Conservation (phyloP, 768 basidiomycete genomes). For the Amylocystis lapponica region DNA sequence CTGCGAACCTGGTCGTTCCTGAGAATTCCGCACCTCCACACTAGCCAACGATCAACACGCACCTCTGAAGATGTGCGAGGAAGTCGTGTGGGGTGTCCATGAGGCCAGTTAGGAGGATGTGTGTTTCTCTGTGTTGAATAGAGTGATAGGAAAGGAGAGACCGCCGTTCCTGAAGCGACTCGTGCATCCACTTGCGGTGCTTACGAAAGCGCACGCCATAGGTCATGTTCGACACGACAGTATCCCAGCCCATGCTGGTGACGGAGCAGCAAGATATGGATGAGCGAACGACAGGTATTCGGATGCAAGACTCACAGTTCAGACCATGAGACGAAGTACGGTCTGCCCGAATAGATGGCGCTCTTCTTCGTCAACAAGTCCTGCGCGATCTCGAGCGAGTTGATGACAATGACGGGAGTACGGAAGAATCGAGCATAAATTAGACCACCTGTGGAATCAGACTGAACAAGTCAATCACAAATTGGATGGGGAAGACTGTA, state of each 20-base stretch:
- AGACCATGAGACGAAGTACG: conserved; percentile 10
- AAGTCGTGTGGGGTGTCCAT: not conserved
- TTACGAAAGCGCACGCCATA: not conserved
- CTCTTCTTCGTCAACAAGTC: conserved; percentile 23
- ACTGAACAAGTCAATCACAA: too few species aligned
- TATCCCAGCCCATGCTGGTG: too few species aligned
- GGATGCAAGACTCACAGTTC: conserved; percentile 16
- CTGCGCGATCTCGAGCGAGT: conserved; percentile 13
- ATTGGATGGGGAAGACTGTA: too few species aligned
- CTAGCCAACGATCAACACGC: too few species aligned
- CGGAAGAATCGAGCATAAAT: conserved; percentile 13
- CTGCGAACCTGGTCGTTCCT: conserved; percentile 7
- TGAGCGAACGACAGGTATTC: too few species aligned
- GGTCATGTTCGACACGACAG: conserved; percentile 14
- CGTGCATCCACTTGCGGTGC: not conserved
- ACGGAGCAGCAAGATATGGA: too few species aligned
- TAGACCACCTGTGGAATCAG: conserved; percentile 15
- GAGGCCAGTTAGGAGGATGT: not conserved
- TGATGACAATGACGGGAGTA: conserved; percentile 16
- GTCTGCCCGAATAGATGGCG: conserved; percentile 21
- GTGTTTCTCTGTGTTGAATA: not conserved
- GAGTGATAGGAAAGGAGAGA: conserved; percentile 10
- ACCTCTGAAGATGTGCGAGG: not conserved
- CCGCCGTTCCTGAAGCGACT: not conserved
- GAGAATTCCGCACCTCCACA: too few species aligned